Base-by-base conservation (phyloP, 495 filamentous ascomycete species). In the Tirmania nivea region DNA sequence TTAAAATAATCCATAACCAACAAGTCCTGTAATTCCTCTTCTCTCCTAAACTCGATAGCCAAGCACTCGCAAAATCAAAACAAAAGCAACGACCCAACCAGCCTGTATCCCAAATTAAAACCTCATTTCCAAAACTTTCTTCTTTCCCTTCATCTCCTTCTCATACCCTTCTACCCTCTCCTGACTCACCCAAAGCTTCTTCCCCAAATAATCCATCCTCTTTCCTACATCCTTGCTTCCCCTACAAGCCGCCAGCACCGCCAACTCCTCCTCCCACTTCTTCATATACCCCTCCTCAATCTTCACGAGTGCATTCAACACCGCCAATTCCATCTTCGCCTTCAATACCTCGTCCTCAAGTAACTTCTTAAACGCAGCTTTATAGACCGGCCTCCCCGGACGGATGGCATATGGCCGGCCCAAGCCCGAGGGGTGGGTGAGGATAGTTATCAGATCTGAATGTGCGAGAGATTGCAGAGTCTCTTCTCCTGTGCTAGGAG, bases 371-470 rank as follows among this genome's bases (percentile, higher is more conserved):
- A 95, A 97, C 0, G 87, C 88, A 2, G 85, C 79, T 37, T 75
- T 78, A 69, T 87, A 93, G 8, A 97, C 85, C 0, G 90, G 90
- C 61, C 83, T 84, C 12, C 86, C 88, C 2, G 85, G 82, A 50
- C 75, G 78, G 60, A 97, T 78, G 35, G 68, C 70, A 31, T 75
- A 72, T 2, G 90, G 90, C 6, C 84, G 83, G 8, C 89, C 89
- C 11, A 11, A 50, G 48, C 12, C 20, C 12, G 14, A n/a, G 55
- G 81, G 77, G 37, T 62, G 54, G 5, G 76, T 77, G n/a, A 75
- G 71, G 54, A 97, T 75, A 16, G 79, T 75, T 65, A 97, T 86
- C 31, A 97, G 77, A 65, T 94, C 92, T 0, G 83, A 79, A 65
- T 88, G 84, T 57, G 87, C 82, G 8, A 97, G 76, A 1, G 79